Base-by-base conservation (phyloP, 192 early-diverging fungal species). In the Phlyctochytrium planicorne region DNA sequence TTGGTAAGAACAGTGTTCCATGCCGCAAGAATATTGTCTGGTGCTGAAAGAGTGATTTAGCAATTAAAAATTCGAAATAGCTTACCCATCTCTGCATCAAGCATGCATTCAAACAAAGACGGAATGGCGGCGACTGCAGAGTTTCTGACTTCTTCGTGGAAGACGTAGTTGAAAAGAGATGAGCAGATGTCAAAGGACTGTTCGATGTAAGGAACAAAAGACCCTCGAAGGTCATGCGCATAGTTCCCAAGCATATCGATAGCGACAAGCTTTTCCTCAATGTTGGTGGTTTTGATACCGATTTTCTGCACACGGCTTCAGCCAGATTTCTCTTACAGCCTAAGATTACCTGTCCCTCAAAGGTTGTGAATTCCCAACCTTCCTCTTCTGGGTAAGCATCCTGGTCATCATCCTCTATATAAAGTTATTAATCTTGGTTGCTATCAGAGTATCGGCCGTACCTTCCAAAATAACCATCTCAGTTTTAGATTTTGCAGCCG, bases 241-340 rank as follows among this genome's bases (percentile, higher is more conserved):
- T 98, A 99, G 63, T 90, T 94, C 25, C 91, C 85, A 61, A 99
- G 76, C 96, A 99, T 98, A 78, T 98, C 95, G 14, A 99, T 90
- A 17, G 98, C 96, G 12, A 92, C 94, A 76, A 91, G 93, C 75
- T 99, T 99, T 69, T 99, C 98, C 76, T 99, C 98, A 67, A 99
- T 81, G 25, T 91, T 83, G 25, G 93, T 89, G 16, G 96, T 98
- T 77, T 91, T 91, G 83, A 99, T 96, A 33, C 93, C 95, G 65
- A 99, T 87, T 71, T 93, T 92, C 79, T 84, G 79, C 6, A 24
- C 20, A 68, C 10, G 3, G 24, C 63, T 20, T 4, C 3, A 68
- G n/a, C 16, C 3, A 68, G 4, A 31, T 20, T 6, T 25, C 29
- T 3, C n/a, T 14, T 63, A 24, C 6, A 29, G 55, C 16, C 10